These are phyloP conservation scores for Akanthomyces uredinophilus DNA, from an alignment of 2,329 filamentous ascomycete genomes.

Conservation along the genomic window DNA sequence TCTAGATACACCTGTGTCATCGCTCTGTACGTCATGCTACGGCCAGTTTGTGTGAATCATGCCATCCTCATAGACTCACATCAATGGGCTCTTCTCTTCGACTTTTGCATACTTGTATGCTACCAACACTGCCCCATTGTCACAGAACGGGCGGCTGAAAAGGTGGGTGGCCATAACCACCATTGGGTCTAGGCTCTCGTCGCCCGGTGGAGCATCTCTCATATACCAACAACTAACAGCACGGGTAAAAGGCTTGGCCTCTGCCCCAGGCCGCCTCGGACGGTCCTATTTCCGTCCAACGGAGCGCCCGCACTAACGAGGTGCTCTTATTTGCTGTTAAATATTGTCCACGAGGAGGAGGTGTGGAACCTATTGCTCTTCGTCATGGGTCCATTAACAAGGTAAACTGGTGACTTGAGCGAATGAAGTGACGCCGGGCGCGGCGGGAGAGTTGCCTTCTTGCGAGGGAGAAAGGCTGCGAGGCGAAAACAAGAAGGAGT, in stretches of 20 bases:
- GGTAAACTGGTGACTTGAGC: background rate
- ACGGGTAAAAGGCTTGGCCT: conserved; percentile 1
- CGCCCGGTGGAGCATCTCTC: background rate
- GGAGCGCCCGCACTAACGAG: conserved; percentile 5
- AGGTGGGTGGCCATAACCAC: background rate
- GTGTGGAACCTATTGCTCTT: background rate
- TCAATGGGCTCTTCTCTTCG: too few relatives aligned
- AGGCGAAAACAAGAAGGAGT: background rate
- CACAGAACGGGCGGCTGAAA: background rate
- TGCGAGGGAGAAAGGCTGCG: background rate
- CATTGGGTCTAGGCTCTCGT: background rate
- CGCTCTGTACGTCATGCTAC: too few relatives aligned
- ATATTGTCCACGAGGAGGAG: background rate
- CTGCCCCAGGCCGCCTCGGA: background rate
- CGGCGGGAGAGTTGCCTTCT: too few relatives aligned
- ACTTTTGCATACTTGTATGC: background rate
- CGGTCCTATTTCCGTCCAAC: conserved; percentile 9
- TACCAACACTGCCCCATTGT: background rate
- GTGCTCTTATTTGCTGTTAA: background rate
- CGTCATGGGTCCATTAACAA: background rate
- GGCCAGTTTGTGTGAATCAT: too few relatives aligned
- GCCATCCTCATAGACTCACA: background rate
- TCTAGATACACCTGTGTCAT: too few relatives aligned
- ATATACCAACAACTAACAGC: background rate
- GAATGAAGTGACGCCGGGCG: background rate